A percentile compares a stretch with the other conserved stretches of the same genome.
Conservation (phyloP, 2,329 filamentous ascomycete species). For the Aureobasidium leucospermi region DNA sequence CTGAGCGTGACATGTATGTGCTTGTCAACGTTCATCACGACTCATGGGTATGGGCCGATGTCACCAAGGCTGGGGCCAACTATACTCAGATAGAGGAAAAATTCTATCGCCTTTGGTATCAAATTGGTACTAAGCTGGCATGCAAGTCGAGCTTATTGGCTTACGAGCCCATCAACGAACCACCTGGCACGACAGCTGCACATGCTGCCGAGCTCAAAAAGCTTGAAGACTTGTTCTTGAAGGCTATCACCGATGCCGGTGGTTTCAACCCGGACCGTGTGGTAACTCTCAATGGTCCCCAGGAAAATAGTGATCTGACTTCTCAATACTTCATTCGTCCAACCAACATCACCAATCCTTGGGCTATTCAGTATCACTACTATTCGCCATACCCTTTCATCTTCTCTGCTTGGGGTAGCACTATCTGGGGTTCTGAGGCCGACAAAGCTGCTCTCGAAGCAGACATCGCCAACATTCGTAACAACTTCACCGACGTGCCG, state of each 20-base stretch:
- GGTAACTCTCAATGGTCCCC: constrained; percentile 48
- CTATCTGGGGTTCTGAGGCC: constrained; percentile 50
- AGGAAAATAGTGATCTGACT: constrained; percentile 47
- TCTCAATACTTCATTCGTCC: constrained; percentile 47
- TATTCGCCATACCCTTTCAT: constrained; percentile 46
- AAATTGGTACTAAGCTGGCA: constrained; percentile 48
- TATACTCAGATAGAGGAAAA: constrained; percentile 48
- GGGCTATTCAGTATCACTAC: constrained; percentile 56
- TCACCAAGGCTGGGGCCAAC: constrained; percentile 41
- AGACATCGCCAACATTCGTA: constrained; percentile 45
- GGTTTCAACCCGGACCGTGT: constrained; percentile 50
- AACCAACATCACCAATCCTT: constrained; percentile 46
- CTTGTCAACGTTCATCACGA: constrained; percentile 56
- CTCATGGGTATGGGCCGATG: constrained; percentile 52
- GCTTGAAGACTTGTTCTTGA: constrained; percentile 50
- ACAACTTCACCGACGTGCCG: constrained; percentile 50
- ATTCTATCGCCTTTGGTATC: constrained; percentile 50
- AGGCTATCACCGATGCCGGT: constrained; percentile 46
- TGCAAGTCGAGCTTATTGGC: constrained; percentile 49
- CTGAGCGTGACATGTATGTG: constrained; percentile 43
- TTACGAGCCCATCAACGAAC: constrained; percentile 56
- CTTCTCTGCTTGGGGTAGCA: constrained; percentile 49
- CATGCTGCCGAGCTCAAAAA: constrained; percentile 48
- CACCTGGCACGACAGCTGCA: constrained; percentile 44
- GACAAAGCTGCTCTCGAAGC: constrained; percentile 44